Evolutionary conservation across 176 grass and related monocot genomes (phyloP).

Genomic region (Alopecurus myosuroides): DNA sequence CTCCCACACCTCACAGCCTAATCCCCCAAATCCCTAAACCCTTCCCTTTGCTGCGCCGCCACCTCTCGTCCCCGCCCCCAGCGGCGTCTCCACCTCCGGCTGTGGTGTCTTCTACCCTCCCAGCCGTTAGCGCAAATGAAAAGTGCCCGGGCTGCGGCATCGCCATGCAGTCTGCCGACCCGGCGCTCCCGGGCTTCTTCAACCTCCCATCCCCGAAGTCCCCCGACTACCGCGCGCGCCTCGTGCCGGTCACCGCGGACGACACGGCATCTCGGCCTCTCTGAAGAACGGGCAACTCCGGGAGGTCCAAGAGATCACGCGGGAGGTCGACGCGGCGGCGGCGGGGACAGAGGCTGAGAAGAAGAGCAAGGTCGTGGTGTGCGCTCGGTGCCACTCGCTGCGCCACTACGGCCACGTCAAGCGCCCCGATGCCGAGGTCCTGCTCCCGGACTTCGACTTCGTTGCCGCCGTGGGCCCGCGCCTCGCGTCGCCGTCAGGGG

Average conservation of each 20-base stretch:
- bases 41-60: constrained; percentile 6
- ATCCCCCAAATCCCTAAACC: constrained; percentile 8
- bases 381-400: constrained; percentile 76
- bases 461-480: constrained; percentile 48
- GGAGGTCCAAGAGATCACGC: constrained; percentile 2
- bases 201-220: constrained; percentile 41
- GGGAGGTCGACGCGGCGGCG: background rate
- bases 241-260: constrained; percentile 37
- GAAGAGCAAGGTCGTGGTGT: constrained; percentile 44
- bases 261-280: constrained; percentile 48
- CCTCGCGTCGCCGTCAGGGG: constrained; percentile 64
- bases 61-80: constrained; percentile 4
- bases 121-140: background rate
- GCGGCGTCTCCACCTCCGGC: background rate
- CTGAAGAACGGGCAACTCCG: constrained; percentile 38
- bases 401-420: constrained; percentile 77
- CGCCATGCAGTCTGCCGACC: constrained; percentile 56
- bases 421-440: constrained; percentile 50
- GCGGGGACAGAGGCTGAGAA: background rate
- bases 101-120: background rate
- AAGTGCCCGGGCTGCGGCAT: constrained; percentile 57
- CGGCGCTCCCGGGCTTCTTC: constrained; percentile 70
- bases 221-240: constrained; percentile 36
- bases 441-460: constrained; percentile 84
- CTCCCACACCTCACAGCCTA: background rate